Conservation (phyloP, 2,329 filamentous ascomycete genomes). For the Aspergillus spinulosporus region DNA sequence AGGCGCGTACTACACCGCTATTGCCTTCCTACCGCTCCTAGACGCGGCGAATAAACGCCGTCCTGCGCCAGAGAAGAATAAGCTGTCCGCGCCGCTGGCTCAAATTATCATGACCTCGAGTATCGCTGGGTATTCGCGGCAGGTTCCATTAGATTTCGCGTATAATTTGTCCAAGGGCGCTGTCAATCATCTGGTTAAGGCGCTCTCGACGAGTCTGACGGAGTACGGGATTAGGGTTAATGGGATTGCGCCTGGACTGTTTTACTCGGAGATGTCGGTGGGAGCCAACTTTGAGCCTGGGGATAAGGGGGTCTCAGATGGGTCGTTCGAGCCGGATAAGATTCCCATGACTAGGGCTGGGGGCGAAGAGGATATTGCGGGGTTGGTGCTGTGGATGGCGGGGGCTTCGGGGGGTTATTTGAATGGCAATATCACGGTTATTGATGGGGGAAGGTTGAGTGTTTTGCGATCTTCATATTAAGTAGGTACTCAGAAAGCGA, state of each 20-base stretch:
- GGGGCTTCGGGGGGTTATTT: slow-evolving; percentile 65
- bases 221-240: slow-evolving; percentile 50
- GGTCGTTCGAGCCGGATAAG: slow-evolving; percentile 43
- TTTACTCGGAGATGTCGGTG: slow-evolving; percentile 62
- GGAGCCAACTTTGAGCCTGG: slow-evolving; percentile 45
- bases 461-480: slow-evolving; percentile 58
- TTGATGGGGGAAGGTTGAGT: slow-evolving; percentile 63
- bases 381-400: slow-evolving; percentile 65
- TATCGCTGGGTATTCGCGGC: slow-evolving; percentile 47
- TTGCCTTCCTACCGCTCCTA: slow-evolving; percentile 45
- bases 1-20: slow-evolving; percentile 42
- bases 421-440: slow-evolving; percentile 63
- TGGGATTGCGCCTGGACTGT: slow-evolving; percentile 55
- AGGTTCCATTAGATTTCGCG: slow-evolving; percentile 41
- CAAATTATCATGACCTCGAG: slow-evolving; percentile 50
- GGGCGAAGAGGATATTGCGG: slow-evolving; percentile 63
- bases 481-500: not conserved
- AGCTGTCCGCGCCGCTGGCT: slow-evolving; percentile 36
- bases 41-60: slow-evolving; percentile 45
- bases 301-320: slow-evolving; percentile 40
- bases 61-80: slow-evolving; percentile 27
- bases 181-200: slow-evolving; percentile 52
- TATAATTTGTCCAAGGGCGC: slow-evolving; percentile 52
- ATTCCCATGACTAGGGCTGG: slow-evolving; percentile 63
- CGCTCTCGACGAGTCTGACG: slow-evolving; percentile 46